Conservation (phyloP, 306 rosid genomes). For the Acacia melanoxylon region DNA sequence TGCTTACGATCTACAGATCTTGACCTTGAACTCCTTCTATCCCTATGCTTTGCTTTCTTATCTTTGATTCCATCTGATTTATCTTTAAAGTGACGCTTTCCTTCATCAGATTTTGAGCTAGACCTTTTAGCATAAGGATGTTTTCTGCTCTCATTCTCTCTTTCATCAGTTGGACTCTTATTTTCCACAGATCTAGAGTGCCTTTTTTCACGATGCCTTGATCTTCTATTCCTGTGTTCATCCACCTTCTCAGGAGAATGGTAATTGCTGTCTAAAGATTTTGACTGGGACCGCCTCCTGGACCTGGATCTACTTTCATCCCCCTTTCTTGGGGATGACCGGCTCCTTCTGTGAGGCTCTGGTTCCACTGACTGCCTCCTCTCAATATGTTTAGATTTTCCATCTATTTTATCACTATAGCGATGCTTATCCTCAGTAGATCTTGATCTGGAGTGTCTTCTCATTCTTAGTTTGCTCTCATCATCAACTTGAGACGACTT, state of each 20-base stretch:
- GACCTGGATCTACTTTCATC: conserved; percentile 68
- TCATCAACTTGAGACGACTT: conserved; percentile 71
- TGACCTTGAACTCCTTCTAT: conserved; percentile 79
- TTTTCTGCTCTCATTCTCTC: conserved; percentile 45
- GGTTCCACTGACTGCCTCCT: conserved; percentile 76
- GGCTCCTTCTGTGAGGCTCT: conserved; percentile 50
- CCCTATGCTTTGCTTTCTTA: conserved; percentile 69
- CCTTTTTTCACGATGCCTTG: conserved; percentile 60
- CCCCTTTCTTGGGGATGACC: conserved; percentile 61
- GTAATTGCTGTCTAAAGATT: conserved; percentile 64
- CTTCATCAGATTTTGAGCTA: conserved; percentile 63
- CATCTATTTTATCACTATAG: conserved; percentile 48
- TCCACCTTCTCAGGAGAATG: conserved; percentile 45
- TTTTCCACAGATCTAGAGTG: conserved; percentile 72
- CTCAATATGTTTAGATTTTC: conserved; percentile 59
- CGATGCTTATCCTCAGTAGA: conserved; percentile 60
- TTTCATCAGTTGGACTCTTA: conserved; percentile 46
- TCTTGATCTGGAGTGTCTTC: conserved; percentile 78
- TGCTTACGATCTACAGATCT: conserved; percentile 57
- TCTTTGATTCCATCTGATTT: conserved; percentile 51
- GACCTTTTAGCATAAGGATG: conserved; percentile 53
- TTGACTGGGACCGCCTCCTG: conserved; percentile 73
- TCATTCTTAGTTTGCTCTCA: conserved; percentile 53
- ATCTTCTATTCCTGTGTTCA: conserved; percentile 47
- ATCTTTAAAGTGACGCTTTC: conserved; percentile 53